Evolutionary conservation across 2,329 filamentous ascomycete genomes (phyloP), one percentile per base, ranked within the genome.

Genomic region (Ophiobolus disseminans): DNA sequence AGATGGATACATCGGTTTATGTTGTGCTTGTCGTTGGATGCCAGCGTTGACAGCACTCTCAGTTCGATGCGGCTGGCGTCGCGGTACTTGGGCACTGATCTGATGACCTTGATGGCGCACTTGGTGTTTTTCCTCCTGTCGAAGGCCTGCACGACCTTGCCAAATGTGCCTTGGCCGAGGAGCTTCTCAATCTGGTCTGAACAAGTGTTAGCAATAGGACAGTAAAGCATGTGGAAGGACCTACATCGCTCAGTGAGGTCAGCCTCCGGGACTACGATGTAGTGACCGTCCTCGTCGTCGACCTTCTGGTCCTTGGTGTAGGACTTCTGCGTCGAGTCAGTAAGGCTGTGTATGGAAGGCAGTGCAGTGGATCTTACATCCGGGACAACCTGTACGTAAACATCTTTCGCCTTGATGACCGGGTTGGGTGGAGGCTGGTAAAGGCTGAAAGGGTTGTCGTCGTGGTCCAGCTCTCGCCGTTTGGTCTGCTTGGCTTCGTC

Each of bases 21-120:
- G 73, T 99, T 97, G 59, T 89, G 84, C 51, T 87, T 85, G 71
- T 99, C 94, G 71, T 97, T 97, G 34, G 89, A 89, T 58, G 92
- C 89, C 37, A 99, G 79, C 0, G 94, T 99, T 48, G 92, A 91
- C 10, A 99, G 79, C 3, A 99, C 94, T 52, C 94, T 86, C 26
- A 99, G 80, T 72, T 99, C 94, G 63, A 99, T 99, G 57, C 91
- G 86, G 7, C 90, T 96, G 26, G 94, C 94, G 76, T 99, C 94
- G 37, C 94, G 88, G 70, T 99, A 99, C 73, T 99, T 99, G 69
- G 96, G 94, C 10, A 99, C 94, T 1, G 94, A 97, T 61, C 94
- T 88, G 59, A 99, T 97, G 73, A 99, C 96, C 75, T 99, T 99
- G 74, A 99, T 91, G 25, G 94, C 94, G 60, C 96, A 95, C 70